phyloP scores from a whole-genome alignment of 805 yeast genomes.

The Deakozyma indianensis region DNA sequence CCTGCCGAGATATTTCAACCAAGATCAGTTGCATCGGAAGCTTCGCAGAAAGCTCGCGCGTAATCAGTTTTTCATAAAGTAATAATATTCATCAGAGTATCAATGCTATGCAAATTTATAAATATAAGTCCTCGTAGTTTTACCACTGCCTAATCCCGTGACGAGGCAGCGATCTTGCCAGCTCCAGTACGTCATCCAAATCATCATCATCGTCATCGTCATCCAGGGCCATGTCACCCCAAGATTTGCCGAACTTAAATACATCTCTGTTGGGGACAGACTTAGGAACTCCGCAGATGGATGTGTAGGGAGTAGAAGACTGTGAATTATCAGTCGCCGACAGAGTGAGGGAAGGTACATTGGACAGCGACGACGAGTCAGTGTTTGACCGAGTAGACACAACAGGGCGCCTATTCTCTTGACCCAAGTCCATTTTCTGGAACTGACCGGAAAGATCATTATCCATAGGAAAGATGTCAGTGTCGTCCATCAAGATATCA shows the following conservation, averaged over 20 bases:
- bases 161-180: neutral
- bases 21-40: too few relatives aligned
- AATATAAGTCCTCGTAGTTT: neutral
- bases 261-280: conserved; percentile 12
- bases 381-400: neutral
- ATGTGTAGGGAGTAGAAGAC: conserved; percentile 3
- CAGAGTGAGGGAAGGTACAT: conserved; percentile 14
- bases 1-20: too few relatives aligned
- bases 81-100: too few relatives aligned
- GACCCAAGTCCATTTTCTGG: neutral
- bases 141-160: neutral
- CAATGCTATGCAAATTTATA: conserved; percentile 1
- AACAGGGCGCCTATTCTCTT: neutral
- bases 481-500: neutral
- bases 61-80: too few relatives aligned
- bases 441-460: neutral
- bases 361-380: conserved; percentile 9
- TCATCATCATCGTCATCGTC: conserved; percentile 15
- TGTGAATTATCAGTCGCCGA: conserved; percentile 3
- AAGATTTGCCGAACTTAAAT: conserved; percentile 17
- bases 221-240: conserved; percentile 16
- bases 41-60: too few relatives aligned
- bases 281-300: conserved; percentile 3
- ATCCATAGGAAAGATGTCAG: neutral
- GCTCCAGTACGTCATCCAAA: neutral